Evolutionary conservation across 305 asterid genomes (phyloP), one percentile per base, ranked within the genome.

Genomic region (Fraxinus paxiana): DNA sequence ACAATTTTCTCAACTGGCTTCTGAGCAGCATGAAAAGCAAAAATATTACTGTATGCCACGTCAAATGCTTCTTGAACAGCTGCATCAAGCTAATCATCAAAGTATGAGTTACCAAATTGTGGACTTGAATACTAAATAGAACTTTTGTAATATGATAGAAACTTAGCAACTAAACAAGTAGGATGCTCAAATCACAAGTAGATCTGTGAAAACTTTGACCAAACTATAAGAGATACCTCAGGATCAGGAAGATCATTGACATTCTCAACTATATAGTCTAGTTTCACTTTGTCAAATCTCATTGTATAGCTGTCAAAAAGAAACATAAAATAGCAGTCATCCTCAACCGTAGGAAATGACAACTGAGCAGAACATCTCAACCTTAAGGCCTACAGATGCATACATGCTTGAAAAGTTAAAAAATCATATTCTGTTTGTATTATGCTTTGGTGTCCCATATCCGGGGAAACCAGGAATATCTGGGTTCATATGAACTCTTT

Each of bases 1-100:
- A 96, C 92, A 82, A 77, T 73, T 85, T 90, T 92, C 86, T 92
- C 97, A 77, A 88, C 92, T 79, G 98, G 97, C 88, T 88, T 94
- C 86, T 96, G 99, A 70, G 96, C 95, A 37, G 89, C 92, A 67
- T 96, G 99, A 82, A 96, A 96, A 84, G 99, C 98, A 82, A 80
- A 90, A 76, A 96, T 96, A 84, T 96, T 96, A 83, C 83, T 65
- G 85, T 96, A 94, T 69, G 99, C 99, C 90, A 96, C 95, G 84
- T 96, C 97, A 90, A 96, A 96, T 79, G 99, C 98, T 85, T 92
- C 93, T 77, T 83, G 92, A 85, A 94, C 97, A 56, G 89, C 89
- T 73, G 93, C 90, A 79, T 92, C 94, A 84, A 96, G 99, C 99
- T 96, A 81, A 86, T 30, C 71, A 87, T 63, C 75, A n/a, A 83